Evolutionary conservation across 2,329 filamentous ascomycete species (phyloP).

Genomic region (Botrytis deweyae): DNA sequence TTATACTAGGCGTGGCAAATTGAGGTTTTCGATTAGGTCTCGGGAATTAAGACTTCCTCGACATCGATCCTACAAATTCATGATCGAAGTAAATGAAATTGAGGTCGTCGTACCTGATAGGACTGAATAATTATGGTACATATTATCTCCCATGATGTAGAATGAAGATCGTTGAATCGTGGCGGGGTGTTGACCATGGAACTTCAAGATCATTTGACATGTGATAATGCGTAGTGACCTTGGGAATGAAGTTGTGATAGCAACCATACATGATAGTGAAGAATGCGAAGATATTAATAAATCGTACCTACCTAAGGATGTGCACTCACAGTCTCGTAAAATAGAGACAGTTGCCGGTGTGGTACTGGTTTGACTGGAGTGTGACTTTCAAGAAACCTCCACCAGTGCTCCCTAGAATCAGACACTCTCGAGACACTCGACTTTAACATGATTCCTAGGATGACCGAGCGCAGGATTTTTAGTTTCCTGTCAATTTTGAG

Average conservation of each 20-base stretch:
- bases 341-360: neutral
- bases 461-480: neutral
- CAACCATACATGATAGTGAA: neutral
- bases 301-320: neutral
- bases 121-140: neutral
- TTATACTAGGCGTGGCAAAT: neutral
- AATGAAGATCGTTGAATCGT: neutral
- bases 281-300: neutral
- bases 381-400: neutral
- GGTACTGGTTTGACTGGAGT: neutral
- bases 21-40: neutral
- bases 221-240: slow-evolving; percentile 8
- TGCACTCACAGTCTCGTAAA: neutral
- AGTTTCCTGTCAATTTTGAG: neutral
- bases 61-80: neutral
- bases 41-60: neutral
- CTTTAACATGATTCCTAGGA: neutral
- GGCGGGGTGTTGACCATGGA: neutral
- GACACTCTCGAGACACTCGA: neutral
- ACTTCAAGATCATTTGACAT: slow-evolving; percentile 4
- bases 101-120: neutral
- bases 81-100: neutral
- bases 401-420: neutral
- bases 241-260: neutral
- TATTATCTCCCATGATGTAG: neutral